Evolutionary conservation across 75 land plant species (phyloP).

Genomic region (Chamaecyparis obtusa): DNA sequence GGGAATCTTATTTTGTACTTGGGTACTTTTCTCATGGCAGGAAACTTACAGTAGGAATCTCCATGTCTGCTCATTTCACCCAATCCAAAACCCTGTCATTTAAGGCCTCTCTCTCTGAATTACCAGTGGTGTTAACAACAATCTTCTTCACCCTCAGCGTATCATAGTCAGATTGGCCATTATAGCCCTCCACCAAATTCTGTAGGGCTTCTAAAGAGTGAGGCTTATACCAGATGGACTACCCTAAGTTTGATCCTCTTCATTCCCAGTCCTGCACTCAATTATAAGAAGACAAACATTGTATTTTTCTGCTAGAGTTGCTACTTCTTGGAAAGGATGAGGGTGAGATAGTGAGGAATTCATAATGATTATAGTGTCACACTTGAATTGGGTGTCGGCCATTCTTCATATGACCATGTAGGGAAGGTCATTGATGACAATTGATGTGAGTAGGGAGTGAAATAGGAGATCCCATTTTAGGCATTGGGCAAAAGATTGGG

Average conservation of each 20-base stretch:
- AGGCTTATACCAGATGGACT: constrained; percentile 61
- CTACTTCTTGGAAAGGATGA: constrained; percentile 41
- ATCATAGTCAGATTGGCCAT: constrained; percentile 53
- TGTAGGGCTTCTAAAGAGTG: constrained; percentile 45
- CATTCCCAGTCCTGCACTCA: constrained; percentile 54
- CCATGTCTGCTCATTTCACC: background rate
- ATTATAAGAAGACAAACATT: constrained; percentile 40
- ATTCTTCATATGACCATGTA: constrained; percentile 61
- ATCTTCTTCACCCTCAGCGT: constrained; percentile 36
- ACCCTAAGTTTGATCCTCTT: constrained; percentile 18
- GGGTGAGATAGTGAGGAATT: constrained; percentile 77
- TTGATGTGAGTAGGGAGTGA: constrained; percentile 16
- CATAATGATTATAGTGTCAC: constrained; percentile 54
- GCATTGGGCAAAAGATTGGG: too few species aligned
- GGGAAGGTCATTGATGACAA: constrained; percentile 72
- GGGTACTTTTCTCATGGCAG: background rate
- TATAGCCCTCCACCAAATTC: constrained; percentile 51
- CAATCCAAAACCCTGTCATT: background rate
- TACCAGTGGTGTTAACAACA: constrained; percentile 54
- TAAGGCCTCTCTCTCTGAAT: background rate
- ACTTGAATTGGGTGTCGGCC: constrained; percentile 60
- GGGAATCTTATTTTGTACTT: background rate
- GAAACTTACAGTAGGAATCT: background rate
- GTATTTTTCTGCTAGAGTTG: constrained; percentile 15
- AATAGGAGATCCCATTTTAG: too few species aligned